Evolutionary conservation across 345 rosid genomes (phyloP), one percentile per base, ranked within the genome.

Genomic region (Streptanthus diversifolius): DNA sequence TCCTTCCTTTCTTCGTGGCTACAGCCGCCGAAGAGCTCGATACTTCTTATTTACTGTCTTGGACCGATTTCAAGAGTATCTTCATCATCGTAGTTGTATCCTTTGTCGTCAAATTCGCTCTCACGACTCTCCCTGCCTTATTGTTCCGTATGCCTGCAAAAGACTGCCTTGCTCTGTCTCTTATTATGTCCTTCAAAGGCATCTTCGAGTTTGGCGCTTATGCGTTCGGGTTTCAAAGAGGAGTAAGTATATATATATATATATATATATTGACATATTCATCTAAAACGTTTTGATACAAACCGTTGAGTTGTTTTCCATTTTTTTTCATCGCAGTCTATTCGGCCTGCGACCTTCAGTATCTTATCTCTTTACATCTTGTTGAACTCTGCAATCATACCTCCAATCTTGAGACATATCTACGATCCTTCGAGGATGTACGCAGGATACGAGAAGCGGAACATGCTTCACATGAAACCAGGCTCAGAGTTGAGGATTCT

Each of bases 401-500:
- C 80, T 29, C 66, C 75, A 3, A 47, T 65, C 54, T 52, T 77
- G 45, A 65, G 43, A 56, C n/a, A 3, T 13, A 67, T 86, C 18
- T 73, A 81, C 13, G 81, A 84, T 44, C 83, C 83, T 27, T 67
- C 88, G 7, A 82, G 81, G 37, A 82, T 77, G 58, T 82, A 81
- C 17, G 82, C 81, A 39, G 81, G 84, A 30, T 90, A 86, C 69
- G 65, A 80, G 68, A 74, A 63, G 57, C 75, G 86, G 68, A 83
- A 75, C 66, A 63, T 88, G 37, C 65, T 74, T 51, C 64, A 66
- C 37, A 25, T 70, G 66, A 78, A 71, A 72, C 63, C 74, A 7
- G 21, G 61, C 4, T 44, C 82, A 1, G 86, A 79, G 73, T 78
- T 83, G 0, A 71, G 80, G 30, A 49, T 88, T 21, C 79, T 90